Base-by-base conservation (phyloP, 2,329 filamentous ascomycete genomes). In the Magnaporthiopsis incrustans region DNA sequence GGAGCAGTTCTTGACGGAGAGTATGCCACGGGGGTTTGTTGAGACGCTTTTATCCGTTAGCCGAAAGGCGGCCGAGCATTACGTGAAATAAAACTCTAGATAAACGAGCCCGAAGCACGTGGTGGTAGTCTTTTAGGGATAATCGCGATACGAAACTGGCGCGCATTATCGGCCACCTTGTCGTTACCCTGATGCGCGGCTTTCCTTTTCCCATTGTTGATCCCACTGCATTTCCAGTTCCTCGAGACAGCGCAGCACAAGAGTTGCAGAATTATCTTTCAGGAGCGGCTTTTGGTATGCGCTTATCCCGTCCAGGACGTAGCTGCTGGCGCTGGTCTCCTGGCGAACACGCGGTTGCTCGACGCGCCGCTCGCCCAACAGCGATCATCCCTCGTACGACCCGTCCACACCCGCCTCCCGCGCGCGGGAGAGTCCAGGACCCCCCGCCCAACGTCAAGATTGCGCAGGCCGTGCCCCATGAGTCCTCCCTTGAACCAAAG, bases 261-360 rank as follows among this genome's bases (percentile, higher is more conserved):
- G 74, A 59, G 78, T 77, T 2, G 85, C 79, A 15, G 84, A 81
- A n/a, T 80, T 75, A 4, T 77, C 77, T 44, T 83, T 80, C 59
- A 91, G 74, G 18, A 77, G 73, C 26, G 73, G 72, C 71, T 78
- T 78, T 71, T 90, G 82, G 14, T 73, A 70, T 10, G 70, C 67
- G 12, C 80, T 82, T 80, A 95, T 87, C 70, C 85, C 85, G 65
- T 81, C 81, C 69, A 98, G 77, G 58, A 98, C 93, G 77, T 94
- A 96, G 30, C 85, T 79, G 58, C 88, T 85, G 12, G 98, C 92
- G 2, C 84, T 85, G 56, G 79, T 77, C 27, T 81, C n/a, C n/a
- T n/a, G n/a, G n/a, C n/a, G n/a, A n/a, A n/a, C n/a, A n/a, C n/a
- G n/a, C n/a, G n/a, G n/a, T n/a, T n/a, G n/a, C n/a, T n/a, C n/a